Percentiles rank a stretch among this genome's conserved stretches.
phyloP scores from a whole-genome alignment of 2,329 filamentous ascomycete species.

The Fusarium stilboides region DNA sequence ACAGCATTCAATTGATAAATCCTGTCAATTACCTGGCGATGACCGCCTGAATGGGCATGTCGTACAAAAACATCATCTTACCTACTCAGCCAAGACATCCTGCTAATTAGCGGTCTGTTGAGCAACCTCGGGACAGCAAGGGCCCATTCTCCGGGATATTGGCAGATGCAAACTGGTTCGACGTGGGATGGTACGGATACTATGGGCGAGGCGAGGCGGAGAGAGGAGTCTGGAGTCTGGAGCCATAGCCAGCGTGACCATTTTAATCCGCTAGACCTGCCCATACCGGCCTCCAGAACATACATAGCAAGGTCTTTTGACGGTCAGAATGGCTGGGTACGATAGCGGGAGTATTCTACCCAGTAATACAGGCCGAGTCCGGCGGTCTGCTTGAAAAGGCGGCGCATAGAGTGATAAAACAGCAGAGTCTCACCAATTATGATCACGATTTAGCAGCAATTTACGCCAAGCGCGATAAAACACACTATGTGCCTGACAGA shows the following conservation, averaged over 20 bases:
- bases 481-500: conserved; percentile 3
- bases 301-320: conserved; percentile 24
- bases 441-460: conserved; percentile 9
- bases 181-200: conserved; percentile 21
- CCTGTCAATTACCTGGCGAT: conserved; percentile 14
- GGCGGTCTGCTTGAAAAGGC: conserved; percentile 19
- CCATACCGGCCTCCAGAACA: conserved; percentile 31
- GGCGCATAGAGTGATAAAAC: conserved; percentile 26
- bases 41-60: conserved; percentile 3
- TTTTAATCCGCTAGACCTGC: conserved; percentile 39
- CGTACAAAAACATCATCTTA: conserved; percentile 21
- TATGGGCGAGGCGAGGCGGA: conserved; percentile 34
- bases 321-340: conserved; percentile 15
- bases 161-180: conserved; percentile 26
- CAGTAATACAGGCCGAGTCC: conserved; percentile 19
- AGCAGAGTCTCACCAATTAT: conserved; percentile 30
- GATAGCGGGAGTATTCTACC: conserved; percentile 4
- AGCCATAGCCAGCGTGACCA: conserved; percentile 42
- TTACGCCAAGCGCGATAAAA: conserved; percentile 24
- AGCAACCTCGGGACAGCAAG: conserved; percentile 34
- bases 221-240: conserved; percentile 38
- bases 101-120: conserved; percentile 38
- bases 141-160: conserved; percentile 30
- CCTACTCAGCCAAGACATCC: conserved; percentile 5
- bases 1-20: conserved; percentile 6